Base-by-base conservation (phyloP, 2,329 filamentous ascomycete genomes). In the Aspergillus sp. region DNA sequence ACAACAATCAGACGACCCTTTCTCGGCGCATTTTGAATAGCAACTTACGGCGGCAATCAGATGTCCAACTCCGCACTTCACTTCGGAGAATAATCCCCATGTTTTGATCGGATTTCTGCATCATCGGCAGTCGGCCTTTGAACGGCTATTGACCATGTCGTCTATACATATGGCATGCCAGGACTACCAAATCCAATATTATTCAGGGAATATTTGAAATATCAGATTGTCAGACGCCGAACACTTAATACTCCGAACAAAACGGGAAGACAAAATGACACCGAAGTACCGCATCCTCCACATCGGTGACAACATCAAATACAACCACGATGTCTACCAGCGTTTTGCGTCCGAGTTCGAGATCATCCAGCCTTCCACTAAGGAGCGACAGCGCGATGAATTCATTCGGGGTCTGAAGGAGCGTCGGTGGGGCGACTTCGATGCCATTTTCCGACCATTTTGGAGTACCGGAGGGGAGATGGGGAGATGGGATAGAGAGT, bases 391-490 rank as follows among this genome's bases (percentile, higher is more conserved):
- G 26, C 60, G 71, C 5, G 48, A 48, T n/a, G 58, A 57, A 9
- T 75, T 75, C 42, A 71, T 70, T 26, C 55, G 62, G 27, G 70
- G 70, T 1, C 48, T 75, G 19, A 66, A 70, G 39, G 63, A 70
- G 2, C 59, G 62, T 8, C 65, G 63, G 50, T 71, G 61, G 49
- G 65, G 65, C 5, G 55, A 64, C 32, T 68, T 69, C 47, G 56
- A 67, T 10, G 78, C 76, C 48, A 69, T 76, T 41, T 79, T 80
- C 53, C 69, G 79, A 2, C 80, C 80, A 0, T 82, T 81, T 60
- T 83, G 79, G 78, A 77, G 78, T 48, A 81, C 79, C 0, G 81
- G 81, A 1, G 78, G 78, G 3, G 81, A 83, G 54, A 83, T 83
- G 79, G 79, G 78, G 1, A 74, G 74, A 26, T 83, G 79, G 79